Evolutionary conservation across 371 early-diverging fungal species (phyloP).

Genomic region (Chytridiales sp.): DNA sequence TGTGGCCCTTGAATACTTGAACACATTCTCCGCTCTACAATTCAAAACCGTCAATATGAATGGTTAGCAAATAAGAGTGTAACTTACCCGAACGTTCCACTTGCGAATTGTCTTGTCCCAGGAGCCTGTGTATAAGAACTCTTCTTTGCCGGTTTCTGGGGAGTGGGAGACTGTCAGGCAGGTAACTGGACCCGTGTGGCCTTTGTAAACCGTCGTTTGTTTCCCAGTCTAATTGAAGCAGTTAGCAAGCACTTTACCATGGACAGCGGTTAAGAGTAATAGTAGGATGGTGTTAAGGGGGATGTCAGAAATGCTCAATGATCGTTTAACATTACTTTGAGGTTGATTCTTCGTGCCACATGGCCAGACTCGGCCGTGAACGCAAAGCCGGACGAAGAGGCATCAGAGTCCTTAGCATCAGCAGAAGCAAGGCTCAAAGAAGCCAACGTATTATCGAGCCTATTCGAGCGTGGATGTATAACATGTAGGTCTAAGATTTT

Average conservation of each 20-base stretch:
- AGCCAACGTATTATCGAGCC: too few species aligned
- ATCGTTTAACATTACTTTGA: constrained; percentile 41
- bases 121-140: constrained; percentile 68
- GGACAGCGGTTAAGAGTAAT: neutral
- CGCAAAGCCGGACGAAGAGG: constrained; percentile 19
- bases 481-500: too few species aligned
- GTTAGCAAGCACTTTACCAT: neutral
- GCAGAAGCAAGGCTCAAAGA: constrained; percentile 28
- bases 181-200: constrained; percentile 84
- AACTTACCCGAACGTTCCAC: constrained; percentile 63
- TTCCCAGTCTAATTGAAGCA: constrained; percentile 58
- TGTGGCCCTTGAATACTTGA: constrained; percentile 58
- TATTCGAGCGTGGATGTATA: too few species aligned
- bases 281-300: neutral
- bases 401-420: constrained; percentile 1
- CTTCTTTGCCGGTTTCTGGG: constrained; percentile 26
- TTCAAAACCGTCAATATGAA: neutral
- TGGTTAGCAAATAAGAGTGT: neutral
- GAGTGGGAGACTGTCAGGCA: constrained; percentile 49
- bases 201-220: constrained; percentile 60
- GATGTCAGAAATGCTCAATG: constrained; percentile 9
- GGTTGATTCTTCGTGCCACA: constrained; percentile 55
- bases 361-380: constrained; percentile 66
- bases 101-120: constrained; percentile 79
- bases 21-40: constrained; percentile 57